Evolutionary conservation across 805 yeast species (phyloP), one percentile per base, ranked within the genome.

Genomic region (Crinitomyces ghanaensis): DNA sequence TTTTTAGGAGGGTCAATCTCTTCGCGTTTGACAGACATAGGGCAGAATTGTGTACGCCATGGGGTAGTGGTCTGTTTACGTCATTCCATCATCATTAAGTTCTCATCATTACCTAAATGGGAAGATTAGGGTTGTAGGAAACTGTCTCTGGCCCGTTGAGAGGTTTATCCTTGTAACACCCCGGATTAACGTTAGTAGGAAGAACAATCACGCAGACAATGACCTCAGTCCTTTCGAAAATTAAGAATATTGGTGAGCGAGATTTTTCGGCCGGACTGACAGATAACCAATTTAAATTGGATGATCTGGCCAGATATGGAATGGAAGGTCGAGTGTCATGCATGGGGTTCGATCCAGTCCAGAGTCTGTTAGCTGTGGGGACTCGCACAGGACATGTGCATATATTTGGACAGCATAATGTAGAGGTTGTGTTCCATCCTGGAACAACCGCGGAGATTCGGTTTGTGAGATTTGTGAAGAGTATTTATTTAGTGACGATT

Each of bases 311-410:
- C 6, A 43, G 56, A 5, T 75, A 70, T 46, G 91, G 91, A 2
- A 49, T 78, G 21, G 62, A 67, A 12, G 88, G 93, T 8, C 67
- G 68, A 9, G 70, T 81, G 6, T 59, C 72, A 22, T 73, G 82
- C 0, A 51, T 74, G 25, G 93, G 91, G 0, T 81, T 67, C 56
- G 97, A 91, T 52, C 93, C 93, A 3, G 75, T 82, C 1, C 98
- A 91, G 54, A 73, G 91, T 34, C 63, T 91, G 18, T 56, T 85
- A 46, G 96, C 95, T 0, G 60, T 84, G 0, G 77, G 85, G 2
- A 84, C 95, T 0, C 74, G 67, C 23, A 50, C 59, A 5, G 82
- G 85, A 26, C 72, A 72, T 28, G 64, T 91, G 11, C 76, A 81
- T 42, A 77, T 91, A 4, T 77, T 74, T 50, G 98, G 97, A 2